Base-by-base conservation (phyloP, 768 basidiomycete genomes). In the Serendipita vermifera region DNA sequence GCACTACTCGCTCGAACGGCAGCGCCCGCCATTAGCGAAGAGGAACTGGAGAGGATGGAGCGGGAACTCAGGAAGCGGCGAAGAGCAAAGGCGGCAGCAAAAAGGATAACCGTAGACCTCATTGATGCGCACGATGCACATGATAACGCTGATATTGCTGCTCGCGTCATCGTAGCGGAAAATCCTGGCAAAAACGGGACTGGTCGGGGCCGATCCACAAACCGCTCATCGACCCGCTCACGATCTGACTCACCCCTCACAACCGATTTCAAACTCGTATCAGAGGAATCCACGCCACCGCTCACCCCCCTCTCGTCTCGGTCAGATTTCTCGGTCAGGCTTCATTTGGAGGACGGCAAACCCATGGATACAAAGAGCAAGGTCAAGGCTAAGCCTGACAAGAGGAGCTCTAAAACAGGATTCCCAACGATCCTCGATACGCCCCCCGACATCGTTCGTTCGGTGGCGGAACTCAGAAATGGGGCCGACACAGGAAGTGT, bases 231-330 rank as follows among this genome's bases (percentile, higher is more conserved):
- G 17, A 22, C 27, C n/a, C n/a, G n/a, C n/a, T n/a, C n/a, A 15
- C 46, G 46, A 27, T 51, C 46, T 5, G 9, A 51, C 11, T 51
- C 46, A 15, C 46, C 46, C 17, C n/a, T n/a, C n/a, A 24, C 29
- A 31, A 51, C 46, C 26, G 46, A 51, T 11, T 27, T 31, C 7
- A 22, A 31, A 24, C 46, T 24, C 17, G 24, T 31, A 20, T 51
- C 46, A 15, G 46, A 24, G 24, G 46, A 51, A 9, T 51, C 46
- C 46, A 51, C 46, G 17, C 46, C 46, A 9, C 46, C 46, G 22
- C 24, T 51, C 15, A 51, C 46, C 46, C 46, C 46, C 9, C n/a
- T 31, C n/a, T 22, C 46, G 9, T 22, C 46, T n/a, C 35, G 9
- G 35, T 51, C 46, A 20, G 27, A 15, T 11, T 11, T 20, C 22